Conservation (phyloP, 208 protist species). For the Tritrichomonas musculus region DNA sequence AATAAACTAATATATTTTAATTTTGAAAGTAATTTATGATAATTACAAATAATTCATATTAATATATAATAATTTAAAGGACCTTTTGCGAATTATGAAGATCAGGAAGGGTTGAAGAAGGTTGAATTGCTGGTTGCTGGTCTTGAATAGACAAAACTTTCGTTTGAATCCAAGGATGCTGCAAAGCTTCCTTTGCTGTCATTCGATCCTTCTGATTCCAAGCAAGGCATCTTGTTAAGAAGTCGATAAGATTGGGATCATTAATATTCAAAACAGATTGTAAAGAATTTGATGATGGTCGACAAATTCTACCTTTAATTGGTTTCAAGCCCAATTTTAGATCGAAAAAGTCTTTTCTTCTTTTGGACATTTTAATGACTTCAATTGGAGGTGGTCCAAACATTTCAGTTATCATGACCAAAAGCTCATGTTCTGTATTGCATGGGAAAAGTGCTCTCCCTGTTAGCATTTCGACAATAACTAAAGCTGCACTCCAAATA, state of each 20-base stretch:
- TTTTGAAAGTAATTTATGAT: too few relatives aligned
- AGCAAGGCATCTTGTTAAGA: neutral
- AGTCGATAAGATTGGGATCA: neutral
- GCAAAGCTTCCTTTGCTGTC: neutral
- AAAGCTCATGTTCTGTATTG: constrained; percentile 39
- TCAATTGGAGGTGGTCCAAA: constrained; percentile 37
- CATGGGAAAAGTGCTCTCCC: constrained; percentile 55
- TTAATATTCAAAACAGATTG: neutral
- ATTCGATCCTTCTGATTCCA: neutral
- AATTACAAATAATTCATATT: too few relatives aligned
- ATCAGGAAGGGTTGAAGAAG: too few relatives aligned
- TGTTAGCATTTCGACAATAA: constrained; percentile 93
- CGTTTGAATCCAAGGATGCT: neutral
- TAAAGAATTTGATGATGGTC: too few relatives aligned
- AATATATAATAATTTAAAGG: too few relatives aligned
- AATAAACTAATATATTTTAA: too few relatives aligned
- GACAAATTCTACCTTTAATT: too few relatives aligned
- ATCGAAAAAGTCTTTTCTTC: constrained; percentile 24
- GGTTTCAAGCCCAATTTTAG: neutral
- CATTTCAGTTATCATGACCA: constrained; percentile 30
- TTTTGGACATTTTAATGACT: neutral
- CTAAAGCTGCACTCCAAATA: constrained; percentile 94
- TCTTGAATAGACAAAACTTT: too few relatives aligned
- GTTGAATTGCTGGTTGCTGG: too few relatives aligned
- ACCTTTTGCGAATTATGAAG: too few relatives aligned